phyloP scores from a whole-genome alignment of 2,329 filamentous ascomycete genomes.

The Alternaria infectoria region DNA sequence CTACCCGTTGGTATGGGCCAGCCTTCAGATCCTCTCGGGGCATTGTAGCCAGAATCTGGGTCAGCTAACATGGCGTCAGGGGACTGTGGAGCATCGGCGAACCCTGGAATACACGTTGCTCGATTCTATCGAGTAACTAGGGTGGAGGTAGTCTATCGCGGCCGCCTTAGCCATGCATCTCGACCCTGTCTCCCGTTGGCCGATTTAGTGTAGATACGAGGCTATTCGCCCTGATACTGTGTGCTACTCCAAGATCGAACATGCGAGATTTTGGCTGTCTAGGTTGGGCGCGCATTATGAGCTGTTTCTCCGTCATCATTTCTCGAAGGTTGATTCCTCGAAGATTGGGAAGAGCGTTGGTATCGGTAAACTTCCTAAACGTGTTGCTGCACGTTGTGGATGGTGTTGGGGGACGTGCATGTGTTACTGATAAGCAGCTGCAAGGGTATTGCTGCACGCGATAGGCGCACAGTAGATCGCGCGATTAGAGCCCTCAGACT shows the following conservation, averaged over 20 bases:
- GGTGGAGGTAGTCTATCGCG: slow-evolving; percentile 36
- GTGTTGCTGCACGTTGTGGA: slow-evolving; percentile 1
- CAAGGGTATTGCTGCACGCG: slow-evolving; percentile 16
- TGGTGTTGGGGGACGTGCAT: slow-evolving; percentile 16
- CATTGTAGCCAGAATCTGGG: slow-evolving; percentile 18
- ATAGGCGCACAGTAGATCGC: slow-evolving; percentile 22
- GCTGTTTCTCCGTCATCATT: not conserved
- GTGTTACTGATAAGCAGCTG: slow-evolving; percentile 31
- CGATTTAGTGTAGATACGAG: slow-evolving; percentile 14
- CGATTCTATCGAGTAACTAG: slow-evolving; percentile 37
- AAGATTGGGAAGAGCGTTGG: not conserved
- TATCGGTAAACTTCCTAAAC: not conserved
- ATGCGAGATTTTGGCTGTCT: not conserved
- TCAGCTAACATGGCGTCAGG: slow-evolving; percentile 24
- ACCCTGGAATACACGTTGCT: slow-evolving; percentile 34
- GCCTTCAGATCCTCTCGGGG: slow-evolving; percentile 14
- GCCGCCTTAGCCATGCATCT: slow-evolving; percentile 24
- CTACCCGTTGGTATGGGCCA: slow-evolving; percentile 29
- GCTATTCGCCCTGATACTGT: not conserved
- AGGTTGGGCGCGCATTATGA: not conserved
- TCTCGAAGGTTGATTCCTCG: not conserved
- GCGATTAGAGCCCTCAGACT: slow-evolving; percentile 34
- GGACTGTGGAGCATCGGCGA: slow-evolving; percentile 25
- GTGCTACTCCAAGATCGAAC: not conserved
- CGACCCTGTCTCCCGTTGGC: slow-evolving; percentile 21